Base-by-base conservation (phyloP, 73 alveolate genomes). In the Paramecium caudatum region DNA sequence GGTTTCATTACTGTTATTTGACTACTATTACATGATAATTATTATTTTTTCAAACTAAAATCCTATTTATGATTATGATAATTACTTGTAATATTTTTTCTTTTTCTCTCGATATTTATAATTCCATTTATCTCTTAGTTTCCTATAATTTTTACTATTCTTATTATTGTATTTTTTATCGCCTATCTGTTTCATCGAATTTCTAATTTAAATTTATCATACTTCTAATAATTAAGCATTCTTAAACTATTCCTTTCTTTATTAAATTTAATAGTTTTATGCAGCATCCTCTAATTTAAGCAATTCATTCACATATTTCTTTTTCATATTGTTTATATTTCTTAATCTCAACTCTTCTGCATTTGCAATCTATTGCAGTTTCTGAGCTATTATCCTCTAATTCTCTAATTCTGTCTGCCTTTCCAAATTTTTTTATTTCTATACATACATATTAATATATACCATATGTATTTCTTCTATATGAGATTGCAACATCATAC, bases 271-370 rank as follows among this genome's bases (percentile, higher is more conserved):
- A 74, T 74, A 41, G 43, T 74, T 74, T n/a, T 41, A 74, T 7
- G 62, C 3, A 2, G 68, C 88, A 74, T 74, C 88, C 32, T 74
- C 88, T 15, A 74, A 45, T 45, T 74, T 74, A 21, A 74, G n/a
- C 43, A 74, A 74, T 41, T 74, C 88, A 21, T 27, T 36, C 16
- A 74, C 47, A 74, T 74, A 74, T 74, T 74, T 74, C 21, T 68
- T 74, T 25, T 74, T 74, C 62, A 74, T 74, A 16, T 74, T 74
- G 36, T 7, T 21, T 17, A 74, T 36, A 15, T 74, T 37, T 74
- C 10, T 21, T 4, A 21, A 21, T 74, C 88, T 74, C 13, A 21
- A 19, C 10, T 74, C 62, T 74, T 74, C 88, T 10, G 88, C 88
- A 37, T 74, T 39, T 21, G 9, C 17, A 74, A 45, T 36, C 19